phyloP scores from a whole-genome alignment of 768 basidiomycete genomes.

The Cystobasidium tubakii region DNA sequence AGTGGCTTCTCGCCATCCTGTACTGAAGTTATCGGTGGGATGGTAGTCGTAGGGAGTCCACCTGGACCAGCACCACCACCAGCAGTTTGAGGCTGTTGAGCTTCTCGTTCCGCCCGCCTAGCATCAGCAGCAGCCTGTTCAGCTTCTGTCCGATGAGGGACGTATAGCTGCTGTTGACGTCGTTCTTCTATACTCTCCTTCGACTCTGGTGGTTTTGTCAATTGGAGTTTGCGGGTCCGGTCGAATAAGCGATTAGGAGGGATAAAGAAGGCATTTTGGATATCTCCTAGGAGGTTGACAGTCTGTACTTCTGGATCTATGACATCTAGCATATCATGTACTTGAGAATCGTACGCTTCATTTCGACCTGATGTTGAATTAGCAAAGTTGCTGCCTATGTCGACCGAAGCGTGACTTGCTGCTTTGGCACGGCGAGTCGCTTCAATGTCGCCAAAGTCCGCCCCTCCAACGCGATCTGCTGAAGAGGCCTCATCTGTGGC shows the following conservation, averaged over 20 bases:
- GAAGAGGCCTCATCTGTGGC: background rate
- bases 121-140: background rate
- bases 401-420: background rate
- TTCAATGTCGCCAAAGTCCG: background rate
- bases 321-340: slow-evolving; percentile 34
- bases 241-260: slow-evolving; percentile 29
- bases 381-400: background rate
- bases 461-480: background rate
- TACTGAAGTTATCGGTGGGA: background rate
- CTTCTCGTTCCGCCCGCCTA: background rate
- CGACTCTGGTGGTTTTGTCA: slow-evolving; percentile 26
- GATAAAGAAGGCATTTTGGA: slow-evolving; percentile 38
- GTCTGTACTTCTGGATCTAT: slow-evolving; percentile 36
- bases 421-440: background rate
- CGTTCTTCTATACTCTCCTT: background rate
- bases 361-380: background rate
- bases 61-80: background rate
- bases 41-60: background rate
- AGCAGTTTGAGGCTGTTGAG: background rate
- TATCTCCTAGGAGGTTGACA: slow-evolving; percentile 25
- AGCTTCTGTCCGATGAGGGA: background rate
- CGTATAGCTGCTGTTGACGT: background rate
- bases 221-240: slow-evolving; percentile 26
- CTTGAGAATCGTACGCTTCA: slow-evolving; percentile 10
- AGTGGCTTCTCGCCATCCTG: background rate